These are phyloP conservation scores for Cyberlindnera mycetangii DNA, from an alignment of 805 yeast species.

Conservation along the genomic window DNA sequence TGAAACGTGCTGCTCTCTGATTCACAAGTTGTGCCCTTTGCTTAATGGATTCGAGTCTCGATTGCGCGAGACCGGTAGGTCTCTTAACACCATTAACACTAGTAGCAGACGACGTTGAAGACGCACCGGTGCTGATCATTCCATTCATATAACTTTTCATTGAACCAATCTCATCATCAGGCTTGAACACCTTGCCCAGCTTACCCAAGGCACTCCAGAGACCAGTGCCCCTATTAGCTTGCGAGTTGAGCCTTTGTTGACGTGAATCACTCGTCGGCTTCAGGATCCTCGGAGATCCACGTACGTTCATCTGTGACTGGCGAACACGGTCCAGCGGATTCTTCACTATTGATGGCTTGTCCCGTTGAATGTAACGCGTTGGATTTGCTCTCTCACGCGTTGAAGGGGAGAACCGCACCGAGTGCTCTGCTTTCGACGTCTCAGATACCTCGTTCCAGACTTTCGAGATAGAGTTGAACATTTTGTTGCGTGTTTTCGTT, in stretches of 20 bases:
- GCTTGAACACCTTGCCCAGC: constrained; percentile 19
- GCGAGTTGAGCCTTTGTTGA: constrained; percentile 8
- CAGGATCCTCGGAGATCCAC: constrained; percentile 22
- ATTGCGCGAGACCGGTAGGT: constrained; percentile 9
- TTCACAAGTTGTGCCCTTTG: constrained; percentile 17
- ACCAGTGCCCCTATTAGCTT: constrained; percentile 12
- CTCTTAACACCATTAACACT: constrained; percentile 15
- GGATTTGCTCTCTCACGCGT: constrained; percentile 3
- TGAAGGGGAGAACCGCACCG: constrained; percentile 17
- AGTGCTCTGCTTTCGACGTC: constrained; percentile 12
- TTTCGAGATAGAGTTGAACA: constrained; percentile 24
- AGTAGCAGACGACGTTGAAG: too few relatives aligned
- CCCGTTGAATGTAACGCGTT: constrained; percentile 19
- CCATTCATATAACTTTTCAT: constrained; percentile 27
- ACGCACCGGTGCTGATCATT: constrained; percentile 14
- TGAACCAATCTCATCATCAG: constrained; percentile 18
- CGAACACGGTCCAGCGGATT: constrained; percentile 12
- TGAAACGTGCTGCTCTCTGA: constrained; percentile 20
- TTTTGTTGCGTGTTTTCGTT: constrained; percentile 2
- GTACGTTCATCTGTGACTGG: not conserved
- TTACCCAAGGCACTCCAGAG: constrained; percentile 20
- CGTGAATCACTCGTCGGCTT: constrained; percentile 16
- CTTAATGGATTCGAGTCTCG: constrained; percentile 12
- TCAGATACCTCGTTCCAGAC: constrained; percentile 25
- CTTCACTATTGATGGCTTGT: constrained; percentile 7